Evolutionary conservation across 495 filamentous ascomycete species (phyloP).

Genomic region (Penicillium ucsense): DNA sequence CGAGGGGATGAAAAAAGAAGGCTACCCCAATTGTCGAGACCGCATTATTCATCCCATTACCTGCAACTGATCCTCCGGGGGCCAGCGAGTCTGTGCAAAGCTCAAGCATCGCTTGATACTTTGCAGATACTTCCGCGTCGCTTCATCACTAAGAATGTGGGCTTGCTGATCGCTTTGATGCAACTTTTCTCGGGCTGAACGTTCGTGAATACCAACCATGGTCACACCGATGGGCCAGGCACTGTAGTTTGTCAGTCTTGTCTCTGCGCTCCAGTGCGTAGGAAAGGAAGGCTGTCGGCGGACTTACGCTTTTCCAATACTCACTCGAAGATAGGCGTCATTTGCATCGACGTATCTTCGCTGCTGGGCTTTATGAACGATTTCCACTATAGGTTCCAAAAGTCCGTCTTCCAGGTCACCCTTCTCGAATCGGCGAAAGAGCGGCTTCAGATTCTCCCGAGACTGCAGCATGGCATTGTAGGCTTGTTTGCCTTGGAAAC

Average conservation of each 20-base stretch:
- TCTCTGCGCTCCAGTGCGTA: not conserved
- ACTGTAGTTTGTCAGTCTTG: slow-evolving; percentile 19
- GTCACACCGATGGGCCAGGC: slow-evolving; percentile 99
- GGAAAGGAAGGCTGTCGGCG: not conserved
- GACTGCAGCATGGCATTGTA: slow-evolving; percentile 70
- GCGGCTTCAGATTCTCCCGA: slow-evolving; percentile 73
- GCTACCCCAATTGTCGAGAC: too few relatives aligned
- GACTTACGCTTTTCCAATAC: slow-evolving; percentile 84
- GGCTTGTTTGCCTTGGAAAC: slow-evolving; percentile 67
- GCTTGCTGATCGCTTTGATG: slow-evolving; percentile 80
- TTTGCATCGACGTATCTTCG: slow-evolving; percentile 92
- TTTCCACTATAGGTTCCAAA: slow-evolving; percentile 81
- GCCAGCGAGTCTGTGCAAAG: slow-evolving; percentile 95
- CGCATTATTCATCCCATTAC: slow-evolving; percentile 58
- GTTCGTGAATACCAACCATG: slow-evolving; percentile 99
- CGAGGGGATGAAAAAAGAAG: too few relatives aligned
- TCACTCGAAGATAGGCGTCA: slow-evolving; percentile 83
- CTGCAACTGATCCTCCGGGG: slow-evolving; percentile 84
- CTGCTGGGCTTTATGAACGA: slow-evolving; percentile 82
- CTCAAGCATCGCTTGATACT: slow-evolving; percentile 96
- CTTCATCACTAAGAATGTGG: slow-evolving; percentile 95
- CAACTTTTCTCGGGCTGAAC: slow-evolving; percentile 87
- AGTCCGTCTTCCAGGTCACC: slow-evolving; percentile 68
- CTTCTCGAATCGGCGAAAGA: slow-evolving; percentile 85
- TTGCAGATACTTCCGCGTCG: slow-evolving; percentile 89